Evolutionary conservation across 2,329 filamentous ascomycete genomes (phyloP).

Genomic region (Lachnellula subtilissima): DNA sequence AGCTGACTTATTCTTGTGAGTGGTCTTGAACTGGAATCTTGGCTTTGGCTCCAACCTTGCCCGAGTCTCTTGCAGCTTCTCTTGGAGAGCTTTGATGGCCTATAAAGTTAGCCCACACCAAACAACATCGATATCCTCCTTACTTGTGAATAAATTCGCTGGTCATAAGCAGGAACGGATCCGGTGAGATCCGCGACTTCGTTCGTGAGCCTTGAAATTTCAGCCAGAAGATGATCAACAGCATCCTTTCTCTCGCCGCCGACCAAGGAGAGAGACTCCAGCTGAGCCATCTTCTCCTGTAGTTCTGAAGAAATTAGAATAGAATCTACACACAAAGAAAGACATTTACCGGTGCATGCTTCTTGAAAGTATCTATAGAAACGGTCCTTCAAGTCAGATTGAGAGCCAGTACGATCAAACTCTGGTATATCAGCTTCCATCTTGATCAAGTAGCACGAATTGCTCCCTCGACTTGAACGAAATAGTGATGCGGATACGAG

Average conservation of each 20-base stretch:
- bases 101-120: constrained; percentile 31
- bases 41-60: constrained; percentile 66
- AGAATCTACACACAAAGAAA: not conserved
- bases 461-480: not conserved
- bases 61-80: constrained; percentile 69
- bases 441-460: not conserved
- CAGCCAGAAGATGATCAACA: constrained; percentile 72
- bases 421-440: constrained; percentile 17
- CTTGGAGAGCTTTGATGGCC: constrained; percentile 75
- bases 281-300: constrained; percentile 67
- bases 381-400: constrained; percentile 59
- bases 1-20: constrained; percentile 47
- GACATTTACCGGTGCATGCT: constrained; percentile 4
- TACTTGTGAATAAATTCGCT: constrained; percentile 78
- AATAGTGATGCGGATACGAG: no score
- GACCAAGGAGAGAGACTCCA: constrained; percentile 57
- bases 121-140: constrained; percentile 4
- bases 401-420: constrained; percentile 15
- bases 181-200: constrained; percentile 80
- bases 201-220: constrained; percentile 74
- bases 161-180: constrained; percentile 83
- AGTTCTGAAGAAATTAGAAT: constrained; percentile 49
- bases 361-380: constrained; percentile 68
- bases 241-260: constrained; percentile 76
- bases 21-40: constrained; percentile 76